A percentile compares a stretch with the other conserved stretches of the same genome.
Evolutionary conservation across 495 filamentous ascomycete species (phyloP).

Genomic region (Penicillium silybi): DNA sequence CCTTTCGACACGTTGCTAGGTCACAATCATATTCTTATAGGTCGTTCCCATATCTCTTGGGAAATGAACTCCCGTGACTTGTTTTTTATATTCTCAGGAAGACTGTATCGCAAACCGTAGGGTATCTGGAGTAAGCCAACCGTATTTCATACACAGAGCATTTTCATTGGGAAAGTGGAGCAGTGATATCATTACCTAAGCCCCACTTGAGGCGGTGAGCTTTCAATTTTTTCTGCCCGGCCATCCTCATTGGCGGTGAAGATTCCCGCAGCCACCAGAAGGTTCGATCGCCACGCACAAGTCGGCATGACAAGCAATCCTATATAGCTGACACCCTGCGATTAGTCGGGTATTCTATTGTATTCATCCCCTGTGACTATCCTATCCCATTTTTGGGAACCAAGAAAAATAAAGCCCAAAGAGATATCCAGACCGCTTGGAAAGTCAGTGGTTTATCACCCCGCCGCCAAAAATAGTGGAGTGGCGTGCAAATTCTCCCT

Average conservation of each 20-base stretch:
- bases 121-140: background rate
- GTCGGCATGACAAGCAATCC: slow-evolving; percentile 7
- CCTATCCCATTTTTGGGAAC: background rate
- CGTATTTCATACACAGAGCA: background rate
- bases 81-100: background rate
- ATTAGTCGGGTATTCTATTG: background rate
- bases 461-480: slow-evolving; percentile 30
- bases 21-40: slow-evolving; percentile 7
- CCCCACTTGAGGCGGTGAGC: slow-evolving; percentile 16
- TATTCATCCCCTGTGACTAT: background rate
- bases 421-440: slow-evolving; percentile 10
- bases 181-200: slow-evolving; percentile 9
- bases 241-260: slow-evolving; percentile 26
- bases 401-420: background rate
- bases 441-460: slow-evolving; percentile 17
- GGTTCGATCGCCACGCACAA: slow-evolving; percentile 31
- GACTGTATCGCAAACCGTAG: background rate
- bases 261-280: slow-evolving; percentile 37
- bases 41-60: background rate
- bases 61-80: background rate
- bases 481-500: slow-evolving; percentile 44
- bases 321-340: slow-evolving; percentile 15
- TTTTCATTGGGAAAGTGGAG: background rate
- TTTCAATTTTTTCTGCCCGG: slow-evolving; percentile 23
- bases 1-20: background rate